These are phyloP conservation scores for Phenoliferia sp. DNA, from an alignment of 1,284 basidiomycete genomes.

Conservation along the genomic window DNA sequence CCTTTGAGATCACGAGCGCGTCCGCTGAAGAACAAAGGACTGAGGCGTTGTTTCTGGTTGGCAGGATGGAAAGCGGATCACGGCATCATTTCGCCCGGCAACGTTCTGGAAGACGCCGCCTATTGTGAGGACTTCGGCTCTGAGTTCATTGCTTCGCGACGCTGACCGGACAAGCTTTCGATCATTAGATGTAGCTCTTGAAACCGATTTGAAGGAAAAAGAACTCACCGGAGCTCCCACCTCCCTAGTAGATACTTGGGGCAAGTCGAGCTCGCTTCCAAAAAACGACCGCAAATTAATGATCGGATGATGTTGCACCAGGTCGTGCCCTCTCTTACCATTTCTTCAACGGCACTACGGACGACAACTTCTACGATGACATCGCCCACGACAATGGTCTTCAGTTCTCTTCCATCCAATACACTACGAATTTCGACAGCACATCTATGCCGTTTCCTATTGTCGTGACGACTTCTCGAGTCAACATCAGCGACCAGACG, in stretches of 20 bases:
- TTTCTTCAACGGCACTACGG: constrained; percentile 33
- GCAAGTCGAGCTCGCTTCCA: background rate
- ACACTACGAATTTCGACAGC: background rate
- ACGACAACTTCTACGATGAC: constrained; percentile 25
- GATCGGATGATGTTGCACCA: background rate
- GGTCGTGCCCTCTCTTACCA: constrained; percentile 29
- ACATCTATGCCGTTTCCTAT: constrained; percentile 32
- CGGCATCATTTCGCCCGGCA: constrained; percentile 22
- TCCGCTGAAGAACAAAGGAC: background rate
- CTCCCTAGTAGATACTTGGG: constrained; percentile 19
- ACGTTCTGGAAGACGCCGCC: constrained; percentile 22
- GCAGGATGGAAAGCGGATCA: constrained; percentile 22
- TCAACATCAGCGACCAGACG: constrained; percentile 8
- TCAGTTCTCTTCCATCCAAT: constrained; percentile 25
- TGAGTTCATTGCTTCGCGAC: background rate
- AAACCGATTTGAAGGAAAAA: constrained; percentile 28
- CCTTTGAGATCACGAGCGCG: background rate
- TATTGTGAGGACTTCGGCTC: constrained; percentile 11
- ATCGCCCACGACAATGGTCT: constrained; percentile 19
- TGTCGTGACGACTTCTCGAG: constrained; percentile 26
- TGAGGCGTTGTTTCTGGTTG: background rate
- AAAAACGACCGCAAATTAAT: background rate
- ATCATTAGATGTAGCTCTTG: background rate
- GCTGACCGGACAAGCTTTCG: too few relatives aligned
- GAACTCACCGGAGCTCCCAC: constrained; percentile 32